Evolutionary conservation across 2,329 filamentous ascomycete genomes (phyloP).

Genomic region (Orbilia ellipsospora): DNA sequence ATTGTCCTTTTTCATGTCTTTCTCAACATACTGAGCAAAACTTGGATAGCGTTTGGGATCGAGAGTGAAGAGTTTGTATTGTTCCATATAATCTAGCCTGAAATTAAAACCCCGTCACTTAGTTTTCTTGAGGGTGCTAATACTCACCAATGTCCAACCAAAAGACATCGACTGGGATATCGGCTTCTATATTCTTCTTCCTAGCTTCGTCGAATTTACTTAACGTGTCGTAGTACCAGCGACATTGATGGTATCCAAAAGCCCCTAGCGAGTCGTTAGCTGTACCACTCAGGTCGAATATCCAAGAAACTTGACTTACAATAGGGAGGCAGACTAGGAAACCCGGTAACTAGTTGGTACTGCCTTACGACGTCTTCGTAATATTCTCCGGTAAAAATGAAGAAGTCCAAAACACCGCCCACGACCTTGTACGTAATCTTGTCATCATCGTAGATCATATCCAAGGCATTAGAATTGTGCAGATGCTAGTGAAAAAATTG

Average conservation of each 20-base stretch:
- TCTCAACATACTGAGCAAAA: conserved; percentile 28
- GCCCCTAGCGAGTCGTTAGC: conserved; percentile 22
- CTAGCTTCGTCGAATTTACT: conserved; percentile 26
- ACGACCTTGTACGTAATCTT: conserved; percentile 50
- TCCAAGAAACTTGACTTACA: conserved; percentile 15
- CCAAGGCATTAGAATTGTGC: conserved; percentile 50
- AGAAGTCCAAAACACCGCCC: conserved; percentile 49
- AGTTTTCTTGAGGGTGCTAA: background rate
- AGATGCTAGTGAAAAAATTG: conserved; percentile 31
- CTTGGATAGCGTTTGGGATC: conserved; percentile 35
- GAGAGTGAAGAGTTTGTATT: conserved; percentile 46
- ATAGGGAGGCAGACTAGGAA: conserved; percentile 42
- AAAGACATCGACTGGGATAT: conserved; percentile 47
- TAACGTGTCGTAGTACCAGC: conserved; percentile 72
- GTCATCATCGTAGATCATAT: conserved; percentile 39
- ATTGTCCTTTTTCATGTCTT: conserved; percentile 32
- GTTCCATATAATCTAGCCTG: conserved; percentile 40
- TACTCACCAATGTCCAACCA: conserved; percentile 53
- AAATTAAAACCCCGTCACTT: background rate
- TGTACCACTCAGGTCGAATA: background rate
- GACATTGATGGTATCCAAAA: conserved; percentile 84
- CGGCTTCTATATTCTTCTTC: conserved; percentile 27
- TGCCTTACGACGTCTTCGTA: conserved; percentile 46
- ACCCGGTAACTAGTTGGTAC: conserved; percentile 41
- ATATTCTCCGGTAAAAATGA: conserved; percentile 36